Conservation (phyloP, 139 green algal species). For the Asterochloris sp. region DNA sequence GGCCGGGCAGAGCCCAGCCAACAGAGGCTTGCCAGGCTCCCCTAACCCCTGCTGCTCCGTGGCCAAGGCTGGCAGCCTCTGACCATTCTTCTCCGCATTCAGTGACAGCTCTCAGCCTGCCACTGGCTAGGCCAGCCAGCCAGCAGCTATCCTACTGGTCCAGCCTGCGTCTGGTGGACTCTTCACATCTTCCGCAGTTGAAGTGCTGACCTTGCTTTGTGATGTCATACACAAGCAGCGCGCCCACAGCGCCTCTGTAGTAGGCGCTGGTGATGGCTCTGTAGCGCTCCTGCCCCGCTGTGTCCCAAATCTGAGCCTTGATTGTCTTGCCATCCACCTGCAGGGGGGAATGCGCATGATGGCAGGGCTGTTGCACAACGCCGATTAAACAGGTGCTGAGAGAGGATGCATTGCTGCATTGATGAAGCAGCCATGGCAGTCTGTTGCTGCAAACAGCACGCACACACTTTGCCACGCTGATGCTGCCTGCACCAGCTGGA, state of each 20-base stretch:
- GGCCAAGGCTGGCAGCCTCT: no score
- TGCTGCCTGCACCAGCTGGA: background rate
- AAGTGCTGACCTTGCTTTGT: conserved; percentile 81
- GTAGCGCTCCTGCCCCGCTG: conserved; percentile 96
- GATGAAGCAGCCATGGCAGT: background rate
- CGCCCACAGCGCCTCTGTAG: conserved; percentile 96
- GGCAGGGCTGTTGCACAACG: background rate
- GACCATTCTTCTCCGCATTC: no score
- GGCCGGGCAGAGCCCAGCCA: no score
- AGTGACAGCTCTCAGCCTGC: no score
- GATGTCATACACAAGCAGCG: conserved; percentile 99
- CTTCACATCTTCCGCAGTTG: background rate
- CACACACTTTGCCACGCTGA: background rate
- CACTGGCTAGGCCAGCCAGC: no score
- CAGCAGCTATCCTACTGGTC: no score
- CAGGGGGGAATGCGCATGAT: background rate
- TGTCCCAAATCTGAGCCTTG: conserved; percentile 99
- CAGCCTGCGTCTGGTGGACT: no score
- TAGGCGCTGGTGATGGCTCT: conserved; percentile 99
- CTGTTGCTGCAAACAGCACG: background rate
- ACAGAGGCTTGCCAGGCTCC: no score
- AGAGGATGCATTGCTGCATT: no score
- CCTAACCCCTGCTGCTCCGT: no score
- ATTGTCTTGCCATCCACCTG: conserved; percentile 98
- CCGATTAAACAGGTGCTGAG: no score